Conservation (phyloP, 1,284 basidiomycete species). For the Ceratobasidium sp. region DNA sequence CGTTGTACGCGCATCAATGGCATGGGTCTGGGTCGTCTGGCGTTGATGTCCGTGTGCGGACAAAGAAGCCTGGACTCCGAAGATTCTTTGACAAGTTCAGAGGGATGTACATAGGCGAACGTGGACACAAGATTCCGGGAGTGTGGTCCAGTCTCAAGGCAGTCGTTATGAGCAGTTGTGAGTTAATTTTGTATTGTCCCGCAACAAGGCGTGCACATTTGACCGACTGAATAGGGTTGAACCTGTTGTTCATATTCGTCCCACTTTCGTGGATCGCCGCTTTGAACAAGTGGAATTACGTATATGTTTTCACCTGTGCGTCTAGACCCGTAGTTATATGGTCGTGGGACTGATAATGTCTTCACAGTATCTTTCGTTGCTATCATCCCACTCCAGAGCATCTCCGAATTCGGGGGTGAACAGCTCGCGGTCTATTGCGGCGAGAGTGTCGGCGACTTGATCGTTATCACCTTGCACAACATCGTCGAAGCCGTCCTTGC, state of each 20-base stretch:
- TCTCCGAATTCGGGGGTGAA: conserved; percentile 74
- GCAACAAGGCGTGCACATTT: background rate
- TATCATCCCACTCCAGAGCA: conserved; percentile 69
- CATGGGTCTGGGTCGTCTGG: background rate
- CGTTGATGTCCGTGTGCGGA: conserved; percentile 8
- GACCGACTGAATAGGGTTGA: conserved; percentile 63
- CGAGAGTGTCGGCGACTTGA: conserved; percentile 47
- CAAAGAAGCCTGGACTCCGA: conserved; percentile 11
- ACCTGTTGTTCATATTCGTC: conserved; percentile 71
- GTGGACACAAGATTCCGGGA: conserved; percentile 41
- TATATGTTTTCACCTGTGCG: conserved; percentile 51
- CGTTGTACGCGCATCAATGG: conserved; percentile 36
- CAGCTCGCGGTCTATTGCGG: conserved; percentile 68
- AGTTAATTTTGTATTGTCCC: conserved; percentile 1
- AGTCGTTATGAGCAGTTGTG: conserved; percentile 47
- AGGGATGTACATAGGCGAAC: conserved; percentile 14
- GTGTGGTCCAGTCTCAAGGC: conserved; percentile 38
- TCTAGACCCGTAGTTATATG: conserved; percentile 57
- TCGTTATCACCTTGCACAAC: conserved; percentile 67
- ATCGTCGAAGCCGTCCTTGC: conserved; percentile 73
- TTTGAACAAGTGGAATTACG: conserved; percentile 55
- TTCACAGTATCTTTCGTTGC: conserved; percentile 67
- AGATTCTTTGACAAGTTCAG: conserved; percentile 32
- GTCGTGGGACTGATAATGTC: background rate
- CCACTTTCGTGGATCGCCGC: conserved; percentile 75